Conservation (phyloP, 1,284 basidiomycete genomes). For the Gymnopus androsaceus region DNA sequence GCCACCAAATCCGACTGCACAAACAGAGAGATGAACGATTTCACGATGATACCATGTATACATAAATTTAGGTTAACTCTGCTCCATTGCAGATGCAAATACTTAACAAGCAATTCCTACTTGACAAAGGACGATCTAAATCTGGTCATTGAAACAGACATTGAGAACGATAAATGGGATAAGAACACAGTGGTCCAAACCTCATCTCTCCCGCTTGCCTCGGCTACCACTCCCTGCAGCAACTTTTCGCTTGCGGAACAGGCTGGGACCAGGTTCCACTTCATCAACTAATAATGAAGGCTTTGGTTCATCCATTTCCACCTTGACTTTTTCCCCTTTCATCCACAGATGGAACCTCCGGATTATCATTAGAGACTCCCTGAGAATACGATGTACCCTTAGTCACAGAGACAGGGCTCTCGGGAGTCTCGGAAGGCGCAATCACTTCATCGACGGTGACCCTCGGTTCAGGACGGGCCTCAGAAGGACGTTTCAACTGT, state of each 20-base stretch:
- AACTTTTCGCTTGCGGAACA: constrained; percentile 44
- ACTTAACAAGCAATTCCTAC: too few relatives aligned
- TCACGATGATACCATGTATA: too few relatives aligned
- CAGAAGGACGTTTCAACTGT: constrained; percentile 30
- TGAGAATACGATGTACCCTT: not conserved
- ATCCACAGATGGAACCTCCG: constrained; percentile 16
- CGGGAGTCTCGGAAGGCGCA: not conserved
- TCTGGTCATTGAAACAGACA: not conserved
- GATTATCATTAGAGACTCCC: constrained; percentile 15
- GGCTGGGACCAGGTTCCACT: constrained; percentile 5
- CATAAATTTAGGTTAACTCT: too few relatives aligned
- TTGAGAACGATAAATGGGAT: not conserved
- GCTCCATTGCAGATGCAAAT: too few relatives aligned
- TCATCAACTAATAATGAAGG: constrained; percentile 4
- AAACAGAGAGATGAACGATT: too few relatives aligned
- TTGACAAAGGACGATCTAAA: not conserved
- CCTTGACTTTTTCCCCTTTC: constrained; percentile 16
- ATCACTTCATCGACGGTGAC: not conserved
- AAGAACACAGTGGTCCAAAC: not conserved
- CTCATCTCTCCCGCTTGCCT: not conserved
- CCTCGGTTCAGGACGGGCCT: not conserved
- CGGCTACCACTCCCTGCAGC: constrained; percentile 32
- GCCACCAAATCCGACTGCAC: too few relatives aligned
- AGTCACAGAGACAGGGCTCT: not conserved
- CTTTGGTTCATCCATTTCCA: not conserved